Evolutionary conservation across 2,329 filamentous ascomycete species (phyloP).

Genomic region (Triangularia setosa): DNA sequence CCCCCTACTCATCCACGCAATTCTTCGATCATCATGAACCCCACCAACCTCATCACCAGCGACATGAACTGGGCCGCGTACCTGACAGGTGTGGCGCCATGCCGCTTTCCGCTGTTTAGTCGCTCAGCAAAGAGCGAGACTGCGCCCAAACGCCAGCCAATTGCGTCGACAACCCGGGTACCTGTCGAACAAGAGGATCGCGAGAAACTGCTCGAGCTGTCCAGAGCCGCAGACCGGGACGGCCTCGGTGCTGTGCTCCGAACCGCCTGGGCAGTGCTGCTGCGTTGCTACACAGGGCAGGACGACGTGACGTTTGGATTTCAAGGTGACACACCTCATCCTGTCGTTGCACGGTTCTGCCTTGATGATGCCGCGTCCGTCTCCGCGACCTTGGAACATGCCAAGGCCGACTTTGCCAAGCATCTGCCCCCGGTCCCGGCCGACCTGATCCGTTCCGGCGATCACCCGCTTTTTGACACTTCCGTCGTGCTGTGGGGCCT

Average conservation of each 20-base stretch:
- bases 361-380: slow-evolving; percentile 14
- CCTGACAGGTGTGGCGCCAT: slow-evolving; percentile 6
- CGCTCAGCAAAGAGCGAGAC: not conserved
- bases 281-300: slow-evolving; percentile 25
- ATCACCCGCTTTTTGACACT: slow-evolving; percentile 18
- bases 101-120: slow-evolving; percentile 17
- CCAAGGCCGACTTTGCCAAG: slow-evolving; percentile 11
- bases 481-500: slow-evolving; percentile 18
- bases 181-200: slow-evolving; percentile 10
- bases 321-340: slow-evolving; percentile 4
- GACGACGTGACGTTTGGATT: slow-evolving; percentile 22
- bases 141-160: not conserved
- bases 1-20: not conserved
- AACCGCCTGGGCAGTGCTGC: slow-evolving; percentile 21
- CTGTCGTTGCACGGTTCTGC: slow-evolving; percentile 13
- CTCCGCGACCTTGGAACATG: not conserved
- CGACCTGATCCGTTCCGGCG: not conserved
- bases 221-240: slow-evolving; percentile 11
- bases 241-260: slow-evolving; percentile 16
- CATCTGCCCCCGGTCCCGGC: not conserved
- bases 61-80: slow-evolving; percentile 7
- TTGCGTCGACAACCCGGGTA: slow-evolving; percentile 16
- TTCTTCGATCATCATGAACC: not conserved
- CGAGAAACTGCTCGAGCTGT: slow-evolving; percentile 10
- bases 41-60: not conserved